Evolutionary conservation across 108 stramenopile genomes (phyloP).

Genomic region (Chaetoceros muelleri): DNA sequence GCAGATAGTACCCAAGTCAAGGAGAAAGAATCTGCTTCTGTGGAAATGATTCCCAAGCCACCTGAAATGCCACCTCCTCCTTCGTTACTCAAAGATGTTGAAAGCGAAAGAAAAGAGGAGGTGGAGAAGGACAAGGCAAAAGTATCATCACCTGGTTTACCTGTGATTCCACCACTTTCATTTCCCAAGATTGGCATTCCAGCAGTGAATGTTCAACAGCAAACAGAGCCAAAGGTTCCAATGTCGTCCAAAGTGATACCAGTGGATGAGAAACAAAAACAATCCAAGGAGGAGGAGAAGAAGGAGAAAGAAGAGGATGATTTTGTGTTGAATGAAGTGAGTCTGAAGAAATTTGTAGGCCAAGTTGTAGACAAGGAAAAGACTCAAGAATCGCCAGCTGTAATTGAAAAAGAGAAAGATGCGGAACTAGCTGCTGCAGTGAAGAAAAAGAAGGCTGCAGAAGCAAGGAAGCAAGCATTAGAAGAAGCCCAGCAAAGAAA

Average conservation of each 20-base stretch:
- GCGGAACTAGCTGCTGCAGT: not conserved
- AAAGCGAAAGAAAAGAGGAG: constrained; percentile 12
- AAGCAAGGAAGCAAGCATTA: not conserved
- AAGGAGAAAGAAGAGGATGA: constrained; percentile 1
- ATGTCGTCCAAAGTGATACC: too few relatives aligned
- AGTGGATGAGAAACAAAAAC: too few relatives aligned
- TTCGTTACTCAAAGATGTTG: constrained; percentile 11
- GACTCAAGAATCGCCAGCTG: not conserved
- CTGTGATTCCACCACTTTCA: not conserved
- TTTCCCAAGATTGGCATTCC: constrained; percentile 1
- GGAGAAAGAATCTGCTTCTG: not conserved
- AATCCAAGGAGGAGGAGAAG: not conserved
- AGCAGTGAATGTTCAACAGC: not conserved
- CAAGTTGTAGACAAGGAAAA: not conserved
- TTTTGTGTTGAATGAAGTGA: constrained; percentile 8
- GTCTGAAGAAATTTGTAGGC: constrained; percentile 1
- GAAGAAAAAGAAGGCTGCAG: constrained; percentile 1
- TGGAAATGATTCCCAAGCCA: constrained; percentile 16
- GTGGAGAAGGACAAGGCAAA: not conserved
- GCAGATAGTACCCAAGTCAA: not conserved
- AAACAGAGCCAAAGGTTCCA: not conserved
- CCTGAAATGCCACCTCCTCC: constrained; percentile 19
- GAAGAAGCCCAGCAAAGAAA: not conserved
- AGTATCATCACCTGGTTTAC: not conserved
- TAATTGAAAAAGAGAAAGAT: not conserved